phyloP scores from a whole-genome alignment of 129 eudicot species.

The Solidago caesia region DNA sequence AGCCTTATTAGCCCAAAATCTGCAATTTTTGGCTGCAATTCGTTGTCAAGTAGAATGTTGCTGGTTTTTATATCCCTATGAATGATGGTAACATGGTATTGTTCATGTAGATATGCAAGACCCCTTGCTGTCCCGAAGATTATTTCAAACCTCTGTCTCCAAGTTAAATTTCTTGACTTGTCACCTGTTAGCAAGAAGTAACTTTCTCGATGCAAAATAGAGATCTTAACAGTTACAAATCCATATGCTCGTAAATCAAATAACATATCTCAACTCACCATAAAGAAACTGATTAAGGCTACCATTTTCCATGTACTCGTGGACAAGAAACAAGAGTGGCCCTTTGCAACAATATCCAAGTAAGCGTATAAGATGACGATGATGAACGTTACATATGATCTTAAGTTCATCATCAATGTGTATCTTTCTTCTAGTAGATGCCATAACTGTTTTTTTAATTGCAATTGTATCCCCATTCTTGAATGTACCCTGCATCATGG shows the following conservation, averaged over 20 bases:
- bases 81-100: conserved; percentile 60
- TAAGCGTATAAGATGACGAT: conserved; percentile 58
- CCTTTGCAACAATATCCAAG: conserved; percentile 65
- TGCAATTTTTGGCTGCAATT: conserved; percentile 54
- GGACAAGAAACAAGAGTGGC: conserved; percentile 51
- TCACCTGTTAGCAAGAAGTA: conserved; percentile 37
- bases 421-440: conserved; percentile 42
- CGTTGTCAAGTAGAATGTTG: conserved; percentile 58
- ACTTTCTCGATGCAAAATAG: conserved; percentile 3
- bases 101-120: conserved; percentile 69
- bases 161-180: conserved; percentile 37
- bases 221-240: background rate
- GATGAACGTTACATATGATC: conserved; percentile 67
- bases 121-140: conserved; percentile 65
- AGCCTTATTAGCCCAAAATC: conserved; percentile 59
- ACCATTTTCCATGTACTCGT: conserved; percentile 72
- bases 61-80: conserved; percentile 63
- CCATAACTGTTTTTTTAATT: conserved; percentile 48
- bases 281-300: conserved; percentile 62
- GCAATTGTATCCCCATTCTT: conserved; percentile 52
- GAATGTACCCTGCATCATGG: too few species aligned
- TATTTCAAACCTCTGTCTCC: conserved; percentile 61
- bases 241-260: background rate
- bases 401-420: conserved; percentile 60
- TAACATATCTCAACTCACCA: conserved; percentile 33